phyloP scores from a whole-genome alignment of 108 stramenopile genomes.

The Pseudonitzschia multiseries region DNA sequence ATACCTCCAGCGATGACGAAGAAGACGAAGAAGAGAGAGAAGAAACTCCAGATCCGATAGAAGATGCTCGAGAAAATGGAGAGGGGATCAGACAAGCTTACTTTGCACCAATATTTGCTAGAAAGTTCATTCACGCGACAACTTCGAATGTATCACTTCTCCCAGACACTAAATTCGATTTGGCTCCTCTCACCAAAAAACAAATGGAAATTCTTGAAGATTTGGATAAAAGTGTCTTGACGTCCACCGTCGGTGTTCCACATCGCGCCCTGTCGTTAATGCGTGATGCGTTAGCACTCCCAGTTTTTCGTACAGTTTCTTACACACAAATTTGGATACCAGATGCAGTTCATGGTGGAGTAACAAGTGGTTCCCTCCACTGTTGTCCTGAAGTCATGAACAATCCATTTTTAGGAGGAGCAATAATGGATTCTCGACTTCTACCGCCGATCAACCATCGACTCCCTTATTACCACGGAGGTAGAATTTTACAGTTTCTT shows the following conservation, averaged over 20 bases:
- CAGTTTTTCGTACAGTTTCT: constrained; percentile 72
- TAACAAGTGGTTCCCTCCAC: constrained; percentile 64
- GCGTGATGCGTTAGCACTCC: constrained; percentile 80
- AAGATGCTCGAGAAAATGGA: constrained; percentile 53
- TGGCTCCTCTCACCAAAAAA: constrained; percentile 20
- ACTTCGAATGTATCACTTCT: constrained; percentile 40
- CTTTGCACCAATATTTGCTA: constrained; percentile 57
- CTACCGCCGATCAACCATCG: constrained; percentile 72
- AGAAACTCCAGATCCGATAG: constrained; percentile 2
- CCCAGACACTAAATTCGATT: constrained; percentile 30
- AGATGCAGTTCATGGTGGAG: constrained; percentile 78
- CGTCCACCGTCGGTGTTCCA: constrained; percentile 72
- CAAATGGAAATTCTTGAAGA: constrained; percentile 33
- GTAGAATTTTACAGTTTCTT: constrained; percentile 71
- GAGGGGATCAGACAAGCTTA: constrained; percentile 80
- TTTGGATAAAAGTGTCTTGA: constrained; percentile 54
- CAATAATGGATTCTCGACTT: constrained; percentile 77
- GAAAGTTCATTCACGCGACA: constrained; percentile 65
- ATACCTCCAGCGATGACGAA: constrained; percentile 17
- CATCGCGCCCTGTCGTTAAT: constrained; percentile 82
- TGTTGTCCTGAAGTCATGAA: constrained; percentile 73
- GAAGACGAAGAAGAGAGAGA: constrained; percentile 8
- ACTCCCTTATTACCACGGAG: constrained; percentile 70
- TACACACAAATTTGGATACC: constrained; percentile 91
- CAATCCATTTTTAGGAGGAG: constrained; percentile 82